Base-by-base conservation (phyloP, 2,329 filamentous ascomycete genomes). In the Aspergillus vadensis region DNA sequence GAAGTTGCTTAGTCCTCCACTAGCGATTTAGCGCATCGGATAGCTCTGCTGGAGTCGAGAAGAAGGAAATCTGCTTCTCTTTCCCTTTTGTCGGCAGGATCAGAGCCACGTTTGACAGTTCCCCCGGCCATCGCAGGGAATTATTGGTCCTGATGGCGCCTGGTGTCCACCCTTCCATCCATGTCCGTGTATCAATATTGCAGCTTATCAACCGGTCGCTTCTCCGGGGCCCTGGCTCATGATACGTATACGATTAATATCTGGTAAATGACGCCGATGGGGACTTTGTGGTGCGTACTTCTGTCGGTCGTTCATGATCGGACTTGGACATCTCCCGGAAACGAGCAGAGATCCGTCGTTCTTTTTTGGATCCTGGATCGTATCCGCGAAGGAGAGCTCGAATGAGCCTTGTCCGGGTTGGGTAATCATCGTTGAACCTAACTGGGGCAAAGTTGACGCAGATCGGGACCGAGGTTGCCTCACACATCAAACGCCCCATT, bases 401-500 rank as follows among this genome's bases (percentile, higher is more conserved):
- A 55, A 52, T 36, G 43, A 56, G 50, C 43, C 50, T 58, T 64
- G 44, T 60, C 60, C 48, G 50, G 59, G 55, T 64, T 64, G 55
- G 60, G 63, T 52, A 61, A 61, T 58, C 59, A 54, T 15, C 32
- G 32, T 61, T 58, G 58, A 48, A 39, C 39, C 62, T 63, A 21
- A 38, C 27, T 59, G 64, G 49, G 64, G 64, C 41, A 66, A 63
- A 58, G 32, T 30, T 51, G 17, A 48, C 48, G 62, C 38, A 56
- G 62, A 65, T 65, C 64, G 32, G 32, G 51, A 56, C 52, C 58
- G 48, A 58, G 54, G 30, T 25, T 39, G 55, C 55, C 30, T 52
- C 47, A 30, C 32, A 19, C 59, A 17, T 27, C 23, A 23, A 14
- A 60, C 19, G 27, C 10, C 41, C 14, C 27, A 30, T 32, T 27